phyloP scores from a whole-genome alignment of 768 basidiomycete genomes.

The Lentinula edodes region DNA sequence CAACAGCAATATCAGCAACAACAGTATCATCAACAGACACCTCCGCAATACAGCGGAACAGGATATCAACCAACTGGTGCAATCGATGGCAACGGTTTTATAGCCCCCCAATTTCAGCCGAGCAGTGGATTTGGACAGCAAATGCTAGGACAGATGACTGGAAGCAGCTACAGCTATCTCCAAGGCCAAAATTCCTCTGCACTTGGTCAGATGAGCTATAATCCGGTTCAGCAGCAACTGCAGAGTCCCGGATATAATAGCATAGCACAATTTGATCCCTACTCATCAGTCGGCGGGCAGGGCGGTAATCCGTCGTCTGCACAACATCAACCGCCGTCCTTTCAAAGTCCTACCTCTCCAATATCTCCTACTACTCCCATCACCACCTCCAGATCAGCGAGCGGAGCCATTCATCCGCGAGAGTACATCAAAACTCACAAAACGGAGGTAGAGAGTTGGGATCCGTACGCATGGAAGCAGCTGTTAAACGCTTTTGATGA shows the following conservation, averaged over 20 bases:
- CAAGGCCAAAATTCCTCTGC: slow-evolving; percentile 16
- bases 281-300: slow-evolving; percentile 31
- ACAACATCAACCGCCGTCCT: slow-evolving; percentile 5
- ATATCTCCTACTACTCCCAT: background rate
- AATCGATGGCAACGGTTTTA: slow-evolving; percentile 18
- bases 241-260: slow-evolving; percentile 35
- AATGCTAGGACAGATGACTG: slow-evolving; percentile 25
- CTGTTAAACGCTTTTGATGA: slow-evolving; percentile 55
- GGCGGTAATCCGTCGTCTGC: slow-evolving; percentile 9
- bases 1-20: slow-evolving; percentile 26
- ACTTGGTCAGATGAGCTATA: slow-evolving; percentile 26
- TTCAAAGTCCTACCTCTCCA: background rate
- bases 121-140: slow-evolving; percentile 56
- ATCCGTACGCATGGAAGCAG: slow-evolving; percentile 67
- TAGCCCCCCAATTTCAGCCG: slow-evolving; percentile 38
- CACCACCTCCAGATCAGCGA: slow-evolving; percentile 24
- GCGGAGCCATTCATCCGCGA: slow-evolving; percentile 55
- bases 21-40: slow-evolving; percentile 31
- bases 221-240: slow-evolving; percentile 43
- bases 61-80: slow-evolving; percentile 6
- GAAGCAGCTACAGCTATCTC: slow-evolving; percentile 20
- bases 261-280: slow-evolving; percentile 49
- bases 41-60: slow-evolving; percentile 18
- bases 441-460: slow-evolving; percentile 66
- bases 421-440: slow-evolving; percentile 65